Evolutionary conservation across 1,284 basidiomycete species (phyloP), one percentile per base, ranked within the genome.

Genomic region (Ganoderma boninense): DNA sequence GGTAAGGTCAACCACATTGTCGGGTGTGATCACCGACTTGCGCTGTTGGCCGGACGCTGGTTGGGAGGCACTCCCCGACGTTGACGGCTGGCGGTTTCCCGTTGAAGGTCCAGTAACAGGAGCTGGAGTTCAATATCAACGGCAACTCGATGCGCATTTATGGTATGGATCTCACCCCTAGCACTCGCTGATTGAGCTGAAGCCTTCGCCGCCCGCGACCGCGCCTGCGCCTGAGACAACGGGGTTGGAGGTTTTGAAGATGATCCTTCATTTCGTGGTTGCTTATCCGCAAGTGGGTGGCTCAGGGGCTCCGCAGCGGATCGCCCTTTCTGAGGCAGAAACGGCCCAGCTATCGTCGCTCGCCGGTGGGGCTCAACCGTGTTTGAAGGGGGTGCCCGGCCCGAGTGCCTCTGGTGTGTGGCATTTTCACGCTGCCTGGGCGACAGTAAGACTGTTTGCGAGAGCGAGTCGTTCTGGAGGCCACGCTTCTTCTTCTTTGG

Each of bases 401-500:
- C 16, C 57, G 38, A 26, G 26, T 62, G 40, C 38, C 60, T 38
- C n/a, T 57, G 38, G 60, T 20, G n/a, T 0, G 46, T 49, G 46
- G 46, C 46, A 7, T 49, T 49, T n/a, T 16, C n/a, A 26, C 20
- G 57, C 20, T 60, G 54, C 13, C 38, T 32, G 20, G 18, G 35
- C 14, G 60, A 40, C n/a, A 43, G 40, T 5, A 16, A 14, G 16
- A 42, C 38, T 42, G 2, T 42, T n/a, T 42, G 60, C 60, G 38
- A 38, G 38, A 20, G 16, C 23, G 10, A 23, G 40, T 67, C 62
- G 49, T 26, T 26, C 23, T 26, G 23, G 23, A 52, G 49, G 26
- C 26, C 49, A 26, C 49, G 49, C 62, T 69, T 70, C 67, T 67
- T 70, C 65, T 74, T 71, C 43, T 40, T 66, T 2, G 65, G 66